Base-by-base conservation (phyloP, 305 asterid genomes). In the Fraxinus velutina region DNA sequence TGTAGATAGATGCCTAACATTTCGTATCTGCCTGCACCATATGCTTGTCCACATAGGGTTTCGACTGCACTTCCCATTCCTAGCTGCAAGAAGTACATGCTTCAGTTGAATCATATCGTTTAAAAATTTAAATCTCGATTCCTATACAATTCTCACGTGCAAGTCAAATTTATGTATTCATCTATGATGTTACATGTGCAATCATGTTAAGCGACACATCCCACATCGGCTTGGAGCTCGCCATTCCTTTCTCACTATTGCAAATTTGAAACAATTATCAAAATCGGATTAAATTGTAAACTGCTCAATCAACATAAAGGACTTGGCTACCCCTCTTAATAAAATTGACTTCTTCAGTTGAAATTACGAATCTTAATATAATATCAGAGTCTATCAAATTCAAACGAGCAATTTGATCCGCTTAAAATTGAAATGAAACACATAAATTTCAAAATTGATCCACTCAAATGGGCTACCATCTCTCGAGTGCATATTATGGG, bases 31-130 rank as follows among this genome's bases (percentile, higher is more conserved):
- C 74, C 44, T 4, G 89, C 91, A 0, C 91, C 89, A 72, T 60
- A 88, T 4, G 91, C 88, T 78, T 88, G 91, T 1, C 91, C 91
- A 73, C 91, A 88, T 19, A 88, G 81, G 0, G 91, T 88, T 77
- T 88, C 89, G 79, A 88, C 89, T 3, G 91, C 91, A 76, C 91
- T 88, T 0, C 86, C 91, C 91, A 88, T 86, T 15, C 91, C 91
- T 3, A 88, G 72, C 88, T 86, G 87, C 57, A 81, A 73, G 36
- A 32, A 17, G 6, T 71, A 57, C n/a, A 1, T 5, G 17, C 57
- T 13, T 47, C 57, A 47, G 1, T 15, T 47, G 19, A 47, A 47
- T 47, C 57, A 47, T 13, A 12, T 44, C 57, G 5, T 47, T 13
- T 47, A 10, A 47, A 47, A 47, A 13, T 13, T 47, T 47, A 47